Evolutionary conservation across 495 filamentous ascomycete genomes (phyloP).

Genomic region (Venustampulla echinocandica): DNA sequence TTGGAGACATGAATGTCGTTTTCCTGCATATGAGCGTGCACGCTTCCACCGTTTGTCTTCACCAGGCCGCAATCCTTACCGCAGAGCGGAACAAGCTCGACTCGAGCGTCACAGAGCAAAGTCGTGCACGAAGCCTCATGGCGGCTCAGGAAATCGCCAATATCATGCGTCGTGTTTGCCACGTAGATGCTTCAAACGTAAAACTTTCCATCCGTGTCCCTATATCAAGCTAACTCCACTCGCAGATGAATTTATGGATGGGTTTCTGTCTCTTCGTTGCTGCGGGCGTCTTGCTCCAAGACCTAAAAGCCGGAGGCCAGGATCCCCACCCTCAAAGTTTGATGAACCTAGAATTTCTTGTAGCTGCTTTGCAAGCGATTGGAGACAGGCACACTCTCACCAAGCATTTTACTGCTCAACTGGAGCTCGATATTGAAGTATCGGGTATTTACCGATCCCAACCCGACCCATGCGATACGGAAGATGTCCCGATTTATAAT

Average conservation of each 20-base stretch:
- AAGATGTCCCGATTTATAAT: neutral
- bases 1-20: slow-evolving; percentile 77
- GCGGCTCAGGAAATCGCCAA: slow-evolving; percentile 88
- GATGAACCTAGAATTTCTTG: slow-evolving; percentile 77
- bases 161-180: slow-evolving; percentile 89
- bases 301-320: slow-evolving; percentile 72
- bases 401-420: slow-evolving; percentile 85
- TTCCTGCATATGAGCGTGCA: slow-evolving; percentile 96
- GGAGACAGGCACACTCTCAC: slow-evolving; percentile 82
- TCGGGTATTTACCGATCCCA: slow-evolving; percentile 26
- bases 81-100: slow-evolving; percentile 79
- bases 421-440: slow-evolving; percentile 81
- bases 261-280: slow-evolving; percentile 93
- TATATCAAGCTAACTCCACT: neutral
- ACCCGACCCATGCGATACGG: neutral
- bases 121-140: slow-evolving; percentile 81
- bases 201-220: slow-evolving; percentile 23
- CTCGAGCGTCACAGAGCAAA: slow-evolving; percentile 65
- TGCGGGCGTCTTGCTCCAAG: slow-evolving; percentile 87
- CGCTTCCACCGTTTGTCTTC: slow-evolving; percentile 88
- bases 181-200: slow-evolving; percentile 75
- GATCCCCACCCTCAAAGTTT: slow-evolving; percentile 69
- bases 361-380: slow-evolving; percentile 77
- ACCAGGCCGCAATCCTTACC: slow-evolving; percentile 94
- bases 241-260: slow-evolving; percentile 88